Evolutionary conservation across 129 eudicot species (phyloP), one percentile per base, ranked within the genome.

Genomic region (Helianthus tuberosus): DNA sequence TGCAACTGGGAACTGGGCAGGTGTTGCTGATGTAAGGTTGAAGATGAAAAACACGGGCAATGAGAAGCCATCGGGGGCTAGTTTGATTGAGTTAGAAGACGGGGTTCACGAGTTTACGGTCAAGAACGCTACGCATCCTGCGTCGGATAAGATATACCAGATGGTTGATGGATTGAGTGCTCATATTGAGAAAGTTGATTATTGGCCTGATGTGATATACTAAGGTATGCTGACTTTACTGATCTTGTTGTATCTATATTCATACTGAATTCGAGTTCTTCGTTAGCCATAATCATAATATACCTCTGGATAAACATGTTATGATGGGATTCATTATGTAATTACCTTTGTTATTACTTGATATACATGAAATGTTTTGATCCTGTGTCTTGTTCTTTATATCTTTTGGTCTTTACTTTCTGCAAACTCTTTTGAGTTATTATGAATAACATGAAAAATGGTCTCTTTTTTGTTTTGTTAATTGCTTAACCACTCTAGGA

Each of bases 31-130:
- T 74, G 84, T 75, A 52, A 85, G 99, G 75, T 66, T 81, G 75
- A 68, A 48, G 43, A 91, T 94, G 93, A 84, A 85, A 81, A 83
- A 76, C 57, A 77, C 61, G 3, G 89, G 85, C 29, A 50, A 63
- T 23, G 73, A 80, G n/a, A 90, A 86, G 79, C 83, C 80, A 17
- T 90, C 96, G 3, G 99, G 97, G 5, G 96, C 84, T 73, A 94
- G 97, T 76, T 77, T 83, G 35, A 82, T 94, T 52, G 88, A 82
- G 44, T 80, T 94, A 78, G 85, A 85, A 39, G 85, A 81, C 14
- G 91, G 79, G 43, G 82, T 85, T 80, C 89, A 91, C 82, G 87
- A 94, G 48, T 94, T 94, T 75, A 82, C 88, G 6, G 96, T 85
- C 5, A 85, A 85, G 67, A 94, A 94, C 81, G 74, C 71, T 3